phyloP scores from a whole-genome alignment of 345 rosid species.

The Isatis tinctoria region DNA sequence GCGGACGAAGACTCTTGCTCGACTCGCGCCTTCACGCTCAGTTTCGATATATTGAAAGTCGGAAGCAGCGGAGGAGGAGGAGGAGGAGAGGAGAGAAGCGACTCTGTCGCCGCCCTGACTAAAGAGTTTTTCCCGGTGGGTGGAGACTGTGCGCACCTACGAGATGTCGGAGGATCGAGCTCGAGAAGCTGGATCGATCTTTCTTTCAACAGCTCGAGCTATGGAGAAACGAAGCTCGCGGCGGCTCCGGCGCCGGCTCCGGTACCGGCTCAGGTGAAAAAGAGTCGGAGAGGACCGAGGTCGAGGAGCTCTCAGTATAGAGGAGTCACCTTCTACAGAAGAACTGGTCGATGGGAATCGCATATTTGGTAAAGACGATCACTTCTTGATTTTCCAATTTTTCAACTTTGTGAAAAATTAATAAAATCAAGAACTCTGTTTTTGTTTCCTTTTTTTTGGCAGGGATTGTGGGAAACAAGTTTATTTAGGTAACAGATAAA shows the following conservation, averaged over 20 bases:
- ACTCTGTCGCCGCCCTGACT: conserved; percentile 34
- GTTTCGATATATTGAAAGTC: conserved; percentile 67
- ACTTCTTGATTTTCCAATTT: not conserved
- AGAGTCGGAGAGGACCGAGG: conserved; percentile 90
- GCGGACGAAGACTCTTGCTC: conserved; percentile 65
- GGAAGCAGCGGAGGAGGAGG: conserved; percentile 26
- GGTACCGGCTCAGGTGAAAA: conserved; percentile 53
- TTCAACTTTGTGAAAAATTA: not conserved
- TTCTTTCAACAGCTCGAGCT: conserved; percentile 32
- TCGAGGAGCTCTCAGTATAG: conserved; percentile 91
- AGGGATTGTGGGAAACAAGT: conserved; percentile 99
- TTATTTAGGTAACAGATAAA: conserved; percentile 57
- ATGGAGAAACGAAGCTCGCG: conserved; percentile 29
- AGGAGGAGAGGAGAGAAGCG: conserved; percentile 1
- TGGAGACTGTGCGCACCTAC: conserved; percentile 30
- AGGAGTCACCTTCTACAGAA: conserved; percentile 90
- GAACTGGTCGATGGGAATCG: conserved; percentile 98
- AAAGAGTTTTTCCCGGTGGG: conserved; percentile 61
- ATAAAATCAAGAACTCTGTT: not conserved
- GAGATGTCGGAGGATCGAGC: conserved; percentile 34
- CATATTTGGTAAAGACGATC: conserved; percentile 63
- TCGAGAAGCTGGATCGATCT: conserved; percentile 56
- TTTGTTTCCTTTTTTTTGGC: conserved; percentile 1
- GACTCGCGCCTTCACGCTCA: conserved; percentile 50
- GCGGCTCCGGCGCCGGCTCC: conserved; percentile 40